Conservation (phyloP, 78 protist species). For the Dictyostelium capitatum region DNA sequence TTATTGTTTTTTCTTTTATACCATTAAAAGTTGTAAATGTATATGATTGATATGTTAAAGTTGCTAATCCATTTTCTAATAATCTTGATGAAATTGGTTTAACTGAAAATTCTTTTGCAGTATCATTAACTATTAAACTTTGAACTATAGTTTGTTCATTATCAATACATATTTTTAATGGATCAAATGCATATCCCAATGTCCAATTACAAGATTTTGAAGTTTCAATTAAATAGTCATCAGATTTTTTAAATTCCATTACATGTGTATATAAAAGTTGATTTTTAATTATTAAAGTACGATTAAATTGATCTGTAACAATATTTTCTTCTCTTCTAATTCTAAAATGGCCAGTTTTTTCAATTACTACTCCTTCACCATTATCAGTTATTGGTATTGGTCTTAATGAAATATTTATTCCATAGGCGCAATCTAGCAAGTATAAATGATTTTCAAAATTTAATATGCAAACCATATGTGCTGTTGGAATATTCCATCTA, state of each 20-base stretch:
- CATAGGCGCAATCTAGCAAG: constrained; percentile 24
- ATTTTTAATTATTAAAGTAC: no score
- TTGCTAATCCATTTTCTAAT: not conserved
- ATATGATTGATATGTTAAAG: not conserved
- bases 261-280: not conserved
- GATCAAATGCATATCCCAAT: not conserved
- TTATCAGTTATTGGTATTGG: not conserved
- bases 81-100: not conserved
- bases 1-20: not conserved
- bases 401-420: not conserved
- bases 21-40: not conserved
- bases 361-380: no score
- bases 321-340: not conserved
- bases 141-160: not conserved
- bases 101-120: not conserved
- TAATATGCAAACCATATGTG: not conserved
- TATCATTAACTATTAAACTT: not conserved
- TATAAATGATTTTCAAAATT: not conserved
- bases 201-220: not conserved
- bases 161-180: not conserved
- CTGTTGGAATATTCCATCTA: not conserved
- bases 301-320: not conserved
- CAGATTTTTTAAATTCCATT: not conserved
- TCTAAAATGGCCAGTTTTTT: not conserved
- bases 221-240: not conserved